phyloP scores from a whole-genome alignment of 1,284 basidiomycete genomes.

The Golubevia pallescens region DNA sequence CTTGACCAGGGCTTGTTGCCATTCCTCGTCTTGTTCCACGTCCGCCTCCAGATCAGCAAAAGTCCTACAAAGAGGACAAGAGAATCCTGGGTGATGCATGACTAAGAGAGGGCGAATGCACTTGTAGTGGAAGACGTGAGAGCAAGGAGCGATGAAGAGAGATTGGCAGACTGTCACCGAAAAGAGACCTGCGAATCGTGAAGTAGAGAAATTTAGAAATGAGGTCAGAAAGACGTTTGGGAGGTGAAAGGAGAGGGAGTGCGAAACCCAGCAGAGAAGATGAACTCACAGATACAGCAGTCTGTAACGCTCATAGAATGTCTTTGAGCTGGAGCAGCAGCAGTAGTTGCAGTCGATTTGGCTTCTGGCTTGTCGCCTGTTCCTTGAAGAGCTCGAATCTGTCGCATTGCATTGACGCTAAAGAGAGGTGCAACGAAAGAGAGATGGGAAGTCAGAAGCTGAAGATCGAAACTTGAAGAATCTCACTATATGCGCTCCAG shows the following conservation, averaged over 20 bases:
- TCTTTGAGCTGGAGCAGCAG: constrained; percentile 30
- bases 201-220: too few relatives aligned
- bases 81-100: constrained; percentile 87
- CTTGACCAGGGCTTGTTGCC: constrained; percentile 43
- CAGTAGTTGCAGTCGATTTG: background rate
- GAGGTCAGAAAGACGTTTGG: too few relatives aligned
- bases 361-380: constrained; percentile 14
- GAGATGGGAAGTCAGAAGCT: background rate
- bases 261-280: too few relatives aligned
- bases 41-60: constrained; percentile 95
- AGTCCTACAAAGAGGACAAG: constrained; percentile 82
- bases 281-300: constrained; percentile 52
- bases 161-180: constrained; percentile 92
- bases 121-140: constrained; percentile 97
- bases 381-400: constrained; percentile 76
- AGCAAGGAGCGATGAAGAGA: constrained; percentile 84
- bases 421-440: background rate
- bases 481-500: background rate
- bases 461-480: background rate
- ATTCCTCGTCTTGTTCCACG: constrained; percentile 72
- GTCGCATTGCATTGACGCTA: constrained; percentile 79
- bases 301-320: constrained; percentile 52
- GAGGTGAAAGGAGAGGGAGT: too few relatives aligned
- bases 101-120: constrained; percentile 91
- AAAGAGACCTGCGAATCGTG: constrained; percentile 74